Evolutionary conservation across 1,284 basidiomycete genomes (phyloP), one percentile per base, ranked within the genome.

Genomic region (Tranzscheliella williamsii): DNA sequence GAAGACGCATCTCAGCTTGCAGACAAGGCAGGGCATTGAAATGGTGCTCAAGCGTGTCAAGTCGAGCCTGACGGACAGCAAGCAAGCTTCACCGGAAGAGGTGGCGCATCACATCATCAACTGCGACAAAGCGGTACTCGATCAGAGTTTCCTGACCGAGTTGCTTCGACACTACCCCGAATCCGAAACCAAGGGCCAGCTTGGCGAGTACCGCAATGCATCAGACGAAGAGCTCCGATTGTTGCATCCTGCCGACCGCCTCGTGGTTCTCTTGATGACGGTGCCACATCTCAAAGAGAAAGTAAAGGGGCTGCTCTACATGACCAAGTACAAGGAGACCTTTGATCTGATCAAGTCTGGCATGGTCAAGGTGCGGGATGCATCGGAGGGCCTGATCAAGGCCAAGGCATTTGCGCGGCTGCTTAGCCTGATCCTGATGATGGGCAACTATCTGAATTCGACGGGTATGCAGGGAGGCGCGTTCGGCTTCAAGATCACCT

Each of bases 401-500:
- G 75, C 75, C 0, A 64, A 57, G 21, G 40, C 67, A 16, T 77
- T 77, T 34, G 68, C 72, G 15, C 48, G 67, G 3, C 42, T 77
- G 35, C 42, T 77, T 2, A 67, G 53, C 23, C 29, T 77, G 16
- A 94, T 98, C 62, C 84, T 98, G 11, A 84, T 95, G 67, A 86
- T 98, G 73, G 94, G 94, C 55, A 98, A 98, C 78, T 98, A 91
- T 78, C 91, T 98, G 86, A 98, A 98, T 76, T 91, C 92, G 20
- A 90, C 91, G 32, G 92, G 93, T 57, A 85, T 92, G 71, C 96
- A 96, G 77, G 94, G 94, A 55, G 94, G 93, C 22, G 95, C 95
- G 0, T 95, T 91, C 72, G 94, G 94, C 46, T 98, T 98, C 85
- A 87, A 90, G 73, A 87, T 97, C 53, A 91, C 90, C 79, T 95